Base-by-base conservation (phyloP, 305 asterid genomes). In the Plantago coronopus region DNA sequence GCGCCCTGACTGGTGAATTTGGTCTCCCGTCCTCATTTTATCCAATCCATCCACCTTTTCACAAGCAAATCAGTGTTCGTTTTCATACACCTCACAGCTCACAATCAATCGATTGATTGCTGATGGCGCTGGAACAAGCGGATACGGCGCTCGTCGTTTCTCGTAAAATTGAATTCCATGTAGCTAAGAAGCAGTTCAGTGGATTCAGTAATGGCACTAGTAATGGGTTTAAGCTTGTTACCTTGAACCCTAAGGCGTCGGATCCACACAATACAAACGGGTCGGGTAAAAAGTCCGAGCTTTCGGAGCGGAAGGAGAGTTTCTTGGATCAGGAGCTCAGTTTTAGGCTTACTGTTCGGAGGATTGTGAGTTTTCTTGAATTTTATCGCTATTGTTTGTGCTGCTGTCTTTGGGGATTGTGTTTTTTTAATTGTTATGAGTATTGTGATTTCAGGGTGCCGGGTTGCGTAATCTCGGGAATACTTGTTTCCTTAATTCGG, bases 401-500 rank as follows among this genome's bases (percentile, higher is more conserved):
- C 31, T 27, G n/a, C 17, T 16, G 5, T 2, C 17, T 62, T 47
- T 18, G 27, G 15, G 46, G 14, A 48, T 46, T 29, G 40, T 2
- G 10, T 4, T 49, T 40, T 14, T 2, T 25, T 23, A 23, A 53
- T 4, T 53, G 31, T 16, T 20, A 50, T 50, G 57, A 15, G 13
- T 50, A 3, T 48, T 10, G 31, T 53, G 25, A 64, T 78, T 74
- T 55, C 95, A 94, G 99, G 99, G 99, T 54, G 99, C 99, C 25
- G 99, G 99, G 51, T 77, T 94, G 74, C 89, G 89, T 67, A 94
- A 94, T 73, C 97, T 94, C 29, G 99, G 99, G 58, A 94, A 94
- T 59, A 94, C 99, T 7, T 94, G 99, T 71, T 94, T 83, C 61
- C 91, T 94, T 50, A 94, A 94, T 71, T 82, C 99, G 8, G 99